Base-by-base conservation (phyloP, 805 yeast genomes). In the Lipomyces kockii region DNA sequence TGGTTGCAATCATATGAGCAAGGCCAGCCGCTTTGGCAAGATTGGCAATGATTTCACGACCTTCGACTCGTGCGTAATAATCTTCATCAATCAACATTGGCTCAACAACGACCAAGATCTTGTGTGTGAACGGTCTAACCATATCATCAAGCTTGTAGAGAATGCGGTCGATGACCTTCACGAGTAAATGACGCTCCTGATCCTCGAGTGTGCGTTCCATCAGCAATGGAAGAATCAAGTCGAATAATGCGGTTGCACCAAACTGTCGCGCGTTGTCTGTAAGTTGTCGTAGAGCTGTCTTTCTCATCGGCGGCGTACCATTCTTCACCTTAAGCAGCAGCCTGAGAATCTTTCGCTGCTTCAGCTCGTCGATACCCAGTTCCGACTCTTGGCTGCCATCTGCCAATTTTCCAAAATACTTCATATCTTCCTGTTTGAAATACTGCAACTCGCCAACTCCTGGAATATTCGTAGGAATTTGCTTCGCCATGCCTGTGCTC, bases 31-130 rank as follows among this genome's bases (percentile, higher is more conserved):
- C 91, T 69, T 87, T 89, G 2, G 97, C 81, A 25, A 94, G 79
- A 67, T 85, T 88, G 0, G 93, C 83, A 20, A 92, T 84, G 35
- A 92, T 85, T 68, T 92, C 97, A 59, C 90, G 82, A 1, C 97
- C 95, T 75, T 91, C 95, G 3, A 85, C 77, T 70, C 97, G 82
- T 1, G 93, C 83, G n/a, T 86, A 82, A 62, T 84, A 80, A 76
- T 92, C 94, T 72, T 90, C 92, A 74, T 92, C 97, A 7, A 90
- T 84, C 49, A 93, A 80, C 64, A 92, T 78, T 0, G 98, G 98
- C 62, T 92, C 86, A 0, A 90, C 83, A 0, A 91, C 97, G 17
- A 85, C 84, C 32, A 93, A 75, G 2, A 93, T 86, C 72, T 87
- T 86, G 68, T 86, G 89, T 0, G 96, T 86, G 72, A 82, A 90